Evolutionary conservation across 768 basidiomycete genomes (phyloP).

Genomic region (Suillus ampliporus): DNA sequence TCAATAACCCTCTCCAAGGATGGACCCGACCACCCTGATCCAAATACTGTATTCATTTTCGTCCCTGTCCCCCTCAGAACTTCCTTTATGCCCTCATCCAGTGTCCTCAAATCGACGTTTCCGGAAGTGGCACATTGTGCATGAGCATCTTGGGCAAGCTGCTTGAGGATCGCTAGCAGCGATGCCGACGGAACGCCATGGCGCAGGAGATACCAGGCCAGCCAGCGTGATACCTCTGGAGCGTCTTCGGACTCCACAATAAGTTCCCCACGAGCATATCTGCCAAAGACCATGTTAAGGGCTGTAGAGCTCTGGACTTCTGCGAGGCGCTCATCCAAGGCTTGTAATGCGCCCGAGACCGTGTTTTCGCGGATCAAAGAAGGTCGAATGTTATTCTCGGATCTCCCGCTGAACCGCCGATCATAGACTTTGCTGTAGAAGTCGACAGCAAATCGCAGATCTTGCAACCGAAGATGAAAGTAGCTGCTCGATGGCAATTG

Average conservation of each 20-base stretch:
- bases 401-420: constrained; percentile 72
- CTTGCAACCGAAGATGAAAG: constrained; percentile 73
- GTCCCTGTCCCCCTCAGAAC: constrained; percentile 87
- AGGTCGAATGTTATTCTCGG: constrained; percentile 67
- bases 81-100: constrained; percentile 74
- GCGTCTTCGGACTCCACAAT: constrained; percentile 27
- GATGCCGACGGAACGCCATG: constrained; percentile 75
- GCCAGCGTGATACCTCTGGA: constrained; percentile 39
- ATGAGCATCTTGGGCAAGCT: constrained; percentile 68
- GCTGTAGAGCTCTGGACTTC: constrained; percentile 33
- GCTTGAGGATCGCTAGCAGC: constrained; percentile 63
- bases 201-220: constrained; percentile 76
- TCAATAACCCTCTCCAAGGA: constrained; percentile 70
- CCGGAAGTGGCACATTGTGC: constrained; percentile 64
- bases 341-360: constrained; percentile 66
- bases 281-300: constrained; percentile 44
- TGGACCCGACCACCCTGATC: constrained; percentile 74
- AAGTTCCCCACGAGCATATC: constrained; percentile 63
- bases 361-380: constrained; percentile 77
- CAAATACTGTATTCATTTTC: constrained; percentile 73
- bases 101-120: constrained; percentile 39
- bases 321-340: constrained; percentile 63
- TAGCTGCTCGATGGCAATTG: constrained; percentile 62
- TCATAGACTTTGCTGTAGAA: constrained; percentile 82
- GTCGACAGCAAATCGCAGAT: constrained; percentile 74